Evolutionary conservation across 169 alveolate genomes (phyloP).

Genomic region (Plasmodium chabaudi): DNA sequence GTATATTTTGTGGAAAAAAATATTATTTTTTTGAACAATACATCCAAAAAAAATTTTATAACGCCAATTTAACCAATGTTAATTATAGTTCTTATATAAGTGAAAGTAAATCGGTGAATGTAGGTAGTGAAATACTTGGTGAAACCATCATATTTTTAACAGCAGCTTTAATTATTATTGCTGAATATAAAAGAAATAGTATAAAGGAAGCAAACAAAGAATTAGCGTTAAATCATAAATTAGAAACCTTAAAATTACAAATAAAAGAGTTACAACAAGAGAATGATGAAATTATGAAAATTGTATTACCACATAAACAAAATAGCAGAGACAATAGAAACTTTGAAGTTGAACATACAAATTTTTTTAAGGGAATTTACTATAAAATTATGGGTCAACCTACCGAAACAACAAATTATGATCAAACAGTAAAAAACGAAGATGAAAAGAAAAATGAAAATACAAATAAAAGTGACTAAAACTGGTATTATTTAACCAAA

Average conservation of each 20-base stretch:
- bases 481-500: too few species aligned
- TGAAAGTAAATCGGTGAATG: slow-evolving; percentile 82
- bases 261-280: slow-evolving; percentile 69
- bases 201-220: slow-evolving; percentile 85
- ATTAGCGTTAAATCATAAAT: slow-evolving; percentile 73
- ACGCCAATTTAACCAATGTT: slow-evolving; percentile 66
- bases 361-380: slow-evolving; percentile 61
- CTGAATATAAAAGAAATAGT: slow-evolving; percentile 84
- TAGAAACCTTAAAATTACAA: slow-evolving; percentile 77
- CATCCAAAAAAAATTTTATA: slow-evolving; percentile 82
- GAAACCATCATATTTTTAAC: slow-evolving; percentile 80
- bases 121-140: slow-evolving; percentile 86
- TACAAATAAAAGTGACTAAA: not conserved
- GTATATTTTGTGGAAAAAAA: slow-evolving; percentile 83
- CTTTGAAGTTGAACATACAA: slow-evolving; percentile 37
- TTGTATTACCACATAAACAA: slow-evolving; percentile 76
- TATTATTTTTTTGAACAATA: slow-evolving; percentile 85
- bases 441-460: not conserved
- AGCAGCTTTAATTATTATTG: slow-evolving; percentile 82
- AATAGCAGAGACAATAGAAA: slow-evolving; percentile 58
- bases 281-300: slow-evolving; percentile 79
- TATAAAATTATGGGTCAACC: slow-evolving; percentile 19
- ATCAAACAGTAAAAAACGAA: not conserved
- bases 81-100: slow-evolving; percentile 81
- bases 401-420: slow-evolving; percentile 5